Evolutionary conservation across 2,329 filamentous ascomycete species (phyloP).

Genomic region (Cadophora malorum): DNA sequence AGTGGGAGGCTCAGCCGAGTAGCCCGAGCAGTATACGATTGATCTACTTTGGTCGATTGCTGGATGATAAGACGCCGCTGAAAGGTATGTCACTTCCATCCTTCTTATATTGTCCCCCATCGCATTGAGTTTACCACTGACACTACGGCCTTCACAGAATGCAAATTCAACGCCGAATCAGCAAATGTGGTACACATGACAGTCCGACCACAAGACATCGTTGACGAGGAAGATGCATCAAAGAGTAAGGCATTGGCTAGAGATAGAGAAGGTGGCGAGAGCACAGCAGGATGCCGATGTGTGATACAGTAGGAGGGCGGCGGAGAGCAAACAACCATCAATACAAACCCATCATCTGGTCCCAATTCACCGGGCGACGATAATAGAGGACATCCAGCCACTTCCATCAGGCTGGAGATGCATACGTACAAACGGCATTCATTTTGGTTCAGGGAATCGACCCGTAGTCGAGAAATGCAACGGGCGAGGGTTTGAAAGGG

Average conservation of each 20-base stretch:
- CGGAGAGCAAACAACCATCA: background rate
- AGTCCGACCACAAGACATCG: slow-evolving; percentile 81
- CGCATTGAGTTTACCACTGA: slow-evolving; percentile 1
- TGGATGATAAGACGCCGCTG: slow-evolving; percentile 86
- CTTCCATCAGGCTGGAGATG: slow-evolving; percentile 5
- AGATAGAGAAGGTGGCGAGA: slow-evolving; percentile 60
- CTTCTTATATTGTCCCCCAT: background rate
- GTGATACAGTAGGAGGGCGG: slow-evolving; percentile 60
- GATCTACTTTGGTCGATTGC: slow-evolving; percentile 88
- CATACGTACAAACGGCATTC: slow-evolving; percentile 19
- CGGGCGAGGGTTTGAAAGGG: slow-evolving; percentile 3
- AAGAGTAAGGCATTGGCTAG: slow-evolving; percentile 46
- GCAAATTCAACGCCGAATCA: slow-evolving; percentile 74
- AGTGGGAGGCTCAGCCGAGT: slow-evolving; percentile 87
- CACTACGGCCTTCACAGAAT: slow-evolving; percentile 60
- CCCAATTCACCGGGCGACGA: background rate
- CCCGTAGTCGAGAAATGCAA: slow-evolving; percentile 1
- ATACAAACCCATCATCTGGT: slow-evolving; percentile 3
- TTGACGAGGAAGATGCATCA: slow-evolving; percentile 69
- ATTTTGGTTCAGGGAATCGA: background rate
- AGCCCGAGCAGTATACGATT: slow-evolving; percentile 89
- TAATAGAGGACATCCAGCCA: slow-evolving; percentile 1
- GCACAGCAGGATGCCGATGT: slow-evolving; percentile 67
- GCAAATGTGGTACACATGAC: slow-evolving; percentile 96
- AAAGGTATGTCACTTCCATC: slow-evolving; percentile 67